Evolutionary conservation across 352 stramenopile genomes (phyloP), one percentile per base, ranked within the genome.

Genomic region (Nothophytophthora sp.): DNA sequence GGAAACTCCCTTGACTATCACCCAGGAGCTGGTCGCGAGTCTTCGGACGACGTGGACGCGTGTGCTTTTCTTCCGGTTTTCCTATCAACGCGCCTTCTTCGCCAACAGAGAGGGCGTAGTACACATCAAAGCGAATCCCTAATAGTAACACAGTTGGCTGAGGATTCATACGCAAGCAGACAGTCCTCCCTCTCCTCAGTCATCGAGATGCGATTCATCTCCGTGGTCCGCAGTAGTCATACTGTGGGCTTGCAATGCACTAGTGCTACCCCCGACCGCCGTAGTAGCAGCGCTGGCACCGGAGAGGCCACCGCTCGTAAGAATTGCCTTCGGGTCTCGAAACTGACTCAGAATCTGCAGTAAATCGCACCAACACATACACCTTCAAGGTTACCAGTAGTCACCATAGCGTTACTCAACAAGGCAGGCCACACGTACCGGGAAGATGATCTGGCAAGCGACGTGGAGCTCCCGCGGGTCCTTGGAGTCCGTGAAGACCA

Each of bases 401-500:
- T n/a, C n/a, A n/a, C 27, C 27, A 6, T 30, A 30, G 27, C 6
- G 5, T 11, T 6, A 30, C 27, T 6, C 6, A 30, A 30, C 27
- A 30, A 30, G 27, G 27, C 27, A n/a, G n/a, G n/a, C 27, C 20
- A 39, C 2, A 64, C 70, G 27, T 53, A 94, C 83, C 19, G 79
- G 81, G 16, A 84, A 81, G 43, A 97, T 93, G 19, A 70, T 59
- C 25, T 92, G 70, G 38, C 95, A 95, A 3, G 89, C 95, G n/a
- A 70, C 66, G 38, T 82, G 67, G 11, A 98, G 65, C 44, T 97
- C 73, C 35, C 69, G 65, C 24, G 77, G 69, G 22, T 88, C 74
- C 53, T 97, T 98, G 11, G 87, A 95, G 43, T 96, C 96, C 0
- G 96, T 99, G 57, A 99, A 95, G 9, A 99, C 96, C 25, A 99